Base-by-base conservation (phyloP, 2,329 filamentous ascomycete species). In the Verticillium albo-atrum region DNA sequence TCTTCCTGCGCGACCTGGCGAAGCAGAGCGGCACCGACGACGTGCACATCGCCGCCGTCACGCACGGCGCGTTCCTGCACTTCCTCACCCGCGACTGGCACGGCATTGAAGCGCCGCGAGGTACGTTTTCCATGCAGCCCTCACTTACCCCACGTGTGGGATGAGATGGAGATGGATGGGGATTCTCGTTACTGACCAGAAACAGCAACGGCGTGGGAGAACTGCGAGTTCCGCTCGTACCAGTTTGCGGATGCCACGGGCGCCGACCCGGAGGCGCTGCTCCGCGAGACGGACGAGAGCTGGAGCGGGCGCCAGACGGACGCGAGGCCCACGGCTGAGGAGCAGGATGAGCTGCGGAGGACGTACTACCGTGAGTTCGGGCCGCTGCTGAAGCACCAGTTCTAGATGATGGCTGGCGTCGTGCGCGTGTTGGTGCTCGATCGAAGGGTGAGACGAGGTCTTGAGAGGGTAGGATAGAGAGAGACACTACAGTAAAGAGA, bases 1-100 rank as follows among this genome's bases (percentile, higher is more conserved):
- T 77, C 14, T 87, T 82, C 74, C 71, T 95, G 61, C 71, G 82
- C 17, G 75, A 81, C 50, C 68, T 76, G 56, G 57, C 75, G 81
- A 62, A 84, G 77, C 1, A 71, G 73, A 17, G 77, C 77, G 52
- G 80, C 76, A 35, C 73, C 79, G 66, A 68, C 28, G 68, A 69
- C 5, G 55, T 57, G 2, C 83, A 94, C 66, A 83, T 96, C 28
- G 85, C 89, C 0, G 80, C 92, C 2, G 91, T 96, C 7, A 89
- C 91, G 3, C 92, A 96, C 68, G 92, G 92, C 2, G 90, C 89
- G 1, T 90, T 93, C 66, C 71, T 96, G 67, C 92, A 97, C 72
- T 96, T 91, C 68, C 76, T 97, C 63, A 95, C 91, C 0, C 85
- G 92, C 65, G 92, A 96, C 68, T 96, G 88, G 85, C 79, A 85